Evolutionary conservation across 164 flowering plant species (phyloP).

Genomic region (Vitis rotundifolia): DNA sequence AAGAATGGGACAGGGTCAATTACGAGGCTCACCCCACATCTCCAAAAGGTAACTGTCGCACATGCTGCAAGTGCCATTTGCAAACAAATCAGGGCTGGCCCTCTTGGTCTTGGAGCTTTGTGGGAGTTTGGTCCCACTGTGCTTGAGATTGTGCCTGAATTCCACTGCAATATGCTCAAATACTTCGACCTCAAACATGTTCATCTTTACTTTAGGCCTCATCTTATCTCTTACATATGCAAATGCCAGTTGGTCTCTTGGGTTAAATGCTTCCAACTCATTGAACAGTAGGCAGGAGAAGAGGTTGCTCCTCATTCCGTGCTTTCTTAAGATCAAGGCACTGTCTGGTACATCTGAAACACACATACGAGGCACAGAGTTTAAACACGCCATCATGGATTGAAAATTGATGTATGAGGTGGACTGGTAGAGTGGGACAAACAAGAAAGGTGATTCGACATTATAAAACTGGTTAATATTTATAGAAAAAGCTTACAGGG

Average conservation of each 20-base stretch:
- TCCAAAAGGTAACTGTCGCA: constrained; percentile 49
- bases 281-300: constrained; percentile 92
- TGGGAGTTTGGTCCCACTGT: constrained; percentile 1
- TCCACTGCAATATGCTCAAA: constrained; percentile 78
- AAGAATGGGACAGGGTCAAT: constrained; percentile 19
- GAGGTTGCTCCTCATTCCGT: constrained; percentile 58
- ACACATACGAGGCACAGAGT: background rate
- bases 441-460: too few species aligned
- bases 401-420: too few species aligned
- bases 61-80: constrained; percentile 29
- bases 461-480: too few species aligned
- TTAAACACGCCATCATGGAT: too few species aligned
- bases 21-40: constrained; percentile 69
- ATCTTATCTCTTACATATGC: constrained; percentile 82
- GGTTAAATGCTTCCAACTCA: constrained; percentile 89
- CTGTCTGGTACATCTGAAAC: constrained; percentile 93
- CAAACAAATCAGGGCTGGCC: constrained; percentile 20
- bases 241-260: constrained; percentile 89
- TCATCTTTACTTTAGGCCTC: constrained; percentile 66
- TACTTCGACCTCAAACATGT: constrained; percentile 89
- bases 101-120: constrained; percentile 20
- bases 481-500: too few species aligned
- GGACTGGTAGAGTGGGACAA: too few species aligned
- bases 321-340: constrained; percentile 82
- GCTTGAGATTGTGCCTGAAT: constrained; percentile 78